A percentile compares a stretch with the other conserved stretches of the same genome.
Conservation (phyloP, 2,329 filamentous ascomycete species). For the Pleoardoris graminearum region DNA sequence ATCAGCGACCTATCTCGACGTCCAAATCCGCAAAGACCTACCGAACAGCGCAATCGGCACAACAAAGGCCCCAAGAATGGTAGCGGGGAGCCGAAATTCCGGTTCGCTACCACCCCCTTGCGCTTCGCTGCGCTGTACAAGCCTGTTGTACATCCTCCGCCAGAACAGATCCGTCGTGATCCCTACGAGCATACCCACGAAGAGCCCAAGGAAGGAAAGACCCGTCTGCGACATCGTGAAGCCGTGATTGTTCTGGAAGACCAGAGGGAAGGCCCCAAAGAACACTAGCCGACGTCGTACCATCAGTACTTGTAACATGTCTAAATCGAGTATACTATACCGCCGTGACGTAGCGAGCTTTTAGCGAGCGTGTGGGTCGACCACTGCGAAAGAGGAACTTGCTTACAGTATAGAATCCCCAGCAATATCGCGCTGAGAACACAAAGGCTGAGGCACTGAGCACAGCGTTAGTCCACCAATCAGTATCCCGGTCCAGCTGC, state of each 20-base stretch:
- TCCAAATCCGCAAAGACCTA: slow-evolving; percentile 40
- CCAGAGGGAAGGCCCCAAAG: slow-evolving; percentile 82
- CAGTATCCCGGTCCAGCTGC: slow-evolving; percentile 2
- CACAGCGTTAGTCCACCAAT: slow-evolving; percentile 34
- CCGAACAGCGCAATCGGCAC: slow-evolving; percentile 83
- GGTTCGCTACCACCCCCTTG: slow-evolving; percentile 71
- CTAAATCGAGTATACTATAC: not conserved
- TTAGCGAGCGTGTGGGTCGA: slow-evolving; percentile 72
- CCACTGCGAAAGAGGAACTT: slow-evolving; percentile 61
- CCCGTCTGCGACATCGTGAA: slow-evolving; percentile 81
- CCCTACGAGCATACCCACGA: slow-evolving; percentile 69
- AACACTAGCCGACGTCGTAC: slow-evolving; percentile 17
- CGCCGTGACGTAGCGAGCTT: slow-evolving; percentile 1
- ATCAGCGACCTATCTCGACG: slow-evolving; percentile 33
- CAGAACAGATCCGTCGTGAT: slow-evolving; percentile 68
- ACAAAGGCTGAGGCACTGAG: slow-evolving; percentile 71
- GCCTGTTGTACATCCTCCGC: slow-evolving; percentile 60
- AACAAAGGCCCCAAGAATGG: slow-evolving; percentile 67
- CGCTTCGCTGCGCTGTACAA: slow-evolving; percentile 59
- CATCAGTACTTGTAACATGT: slow-evolving; percentile 2
- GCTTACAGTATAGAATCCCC: slow-evolving; percentile 71
- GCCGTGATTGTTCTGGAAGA: slow-evolving; percentile 74
- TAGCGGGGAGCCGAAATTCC: slow-evolving; percentile 80
- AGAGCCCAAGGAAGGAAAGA: slow-evolving; percentile 69
- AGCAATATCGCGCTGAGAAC: slow-evolving; percentile 82